These are phyloP conservation scores for Stagonosporopsis cucurbitacearum DNA, from an alignment of 2,329 filamentous ascomycete genomes.

Conservation along the genomic window DNA sequence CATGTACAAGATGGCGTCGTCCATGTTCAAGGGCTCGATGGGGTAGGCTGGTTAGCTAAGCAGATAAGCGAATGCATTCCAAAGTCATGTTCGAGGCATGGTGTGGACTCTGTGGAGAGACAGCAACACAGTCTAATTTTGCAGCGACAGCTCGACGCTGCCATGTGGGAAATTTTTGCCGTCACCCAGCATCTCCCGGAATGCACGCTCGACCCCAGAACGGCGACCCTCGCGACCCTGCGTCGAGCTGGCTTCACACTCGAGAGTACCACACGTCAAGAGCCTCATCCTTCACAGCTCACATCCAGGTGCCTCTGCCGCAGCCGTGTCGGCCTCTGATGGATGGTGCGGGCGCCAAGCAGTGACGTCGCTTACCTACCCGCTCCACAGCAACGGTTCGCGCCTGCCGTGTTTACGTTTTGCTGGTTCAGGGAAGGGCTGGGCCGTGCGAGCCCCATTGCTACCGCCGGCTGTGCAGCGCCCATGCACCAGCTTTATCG, in stretches of 20 bases:
- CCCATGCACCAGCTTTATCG: conserved; percentile 43
- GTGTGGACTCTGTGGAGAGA: no score
- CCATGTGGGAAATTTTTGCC: conserved; percentile 15
- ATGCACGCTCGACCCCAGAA: conserved; percentile 22
- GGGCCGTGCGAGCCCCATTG: conserved; percentile 21
- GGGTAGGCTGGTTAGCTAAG: conserved; percentile 1
- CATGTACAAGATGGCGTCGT: conserved; percentile 31
- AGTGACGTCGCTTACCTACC: conserved; percentile 39
- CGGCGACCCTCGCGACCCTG: conserved; percentile 7
- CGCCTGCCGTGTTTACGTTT: conserved; percentile 38
- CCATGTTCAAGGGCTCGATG: conserved; percentile 10
- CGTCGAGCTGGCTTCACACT: not conserved
- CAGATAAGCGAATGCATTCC: conserved; percentile 14
- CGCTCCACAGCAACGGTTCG: conserved; percentile 29
- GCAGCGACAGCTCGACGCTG: conserved; percentile 1
- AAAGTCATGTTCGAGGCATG: conserved; percentile 6
- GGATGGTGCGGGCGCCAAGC: conserved; percentile 32
- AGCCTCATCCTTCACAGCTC: not conserved
- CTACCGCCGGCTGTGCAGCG: conserved; percentile 6
- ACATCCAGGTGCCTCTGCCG: conserved; percentile 1
- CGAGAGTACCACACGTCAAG: conserved; percentile 7
- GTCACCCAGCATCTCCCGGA: conserved; percentile 23
- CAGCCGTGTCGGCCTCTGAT: conserved; percentile 27
- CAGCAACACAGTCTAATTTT: conserved; percentile 16
- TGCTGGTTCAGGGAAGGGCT: conserved; percentile 31